A percentile compares a stretch with the other conserved stretches of the same genome.
Evolutionary conservation across 2,329 filamentous ascomycete species (phyloP).

Genomic region (Botrytis pseudocinerea): DNA sequence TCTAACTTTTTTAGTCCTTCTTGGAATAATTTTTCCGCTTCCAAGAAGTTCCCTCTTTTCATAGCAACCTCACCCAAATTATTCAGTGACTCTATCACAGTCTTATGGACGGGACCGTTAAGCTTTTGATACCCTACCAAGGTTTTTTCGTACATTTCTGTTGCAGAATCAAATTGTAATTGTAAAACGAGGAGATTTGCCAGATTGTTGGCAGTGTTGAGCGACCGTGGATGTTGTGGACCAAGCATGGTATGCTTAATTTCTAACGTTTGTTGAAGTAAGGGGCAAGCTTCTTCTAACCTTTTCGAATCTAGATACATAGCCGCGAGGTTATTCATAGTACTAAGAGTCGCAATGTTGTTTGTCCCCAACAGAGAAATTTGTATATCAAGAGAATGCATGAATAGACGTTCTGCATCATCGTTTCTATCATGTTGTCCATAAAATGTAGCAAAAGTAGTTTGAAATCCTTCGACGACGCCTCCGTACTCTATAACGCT

Average conservation of each 20-base stretch:
- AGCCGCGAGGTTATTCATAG: conserved; percentile 37
- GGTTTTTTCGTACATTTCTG: conserved; percentile 25
- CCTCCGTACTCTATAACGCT: conserved; percentile 23
- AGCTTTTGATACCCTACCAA: conserved; percentile 23
- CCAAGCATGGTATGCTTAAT: conserved; percentile 20
- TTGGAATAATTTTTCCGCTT: conserved; percentile 22
- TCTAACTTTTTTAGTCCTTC: conserved; percentile 5
- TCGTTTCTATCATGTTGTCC: conserved; percentile 14
- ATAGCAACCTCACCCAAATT: conserved; percentile 22
- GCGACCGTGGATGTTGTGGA: conserved; percentile 29
- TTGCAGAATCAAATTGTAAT: conserved; percentile 31
- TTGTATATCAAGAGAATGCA: conserved; percentile 22
- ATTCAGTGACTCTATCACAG: conserved; percentile 23
- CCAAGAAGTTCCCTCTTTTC: conserved; percentile 1
- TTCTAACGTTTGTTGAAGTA: conserved; percentile 19
- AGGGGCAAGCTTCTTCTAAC: conserved; percentile 35
- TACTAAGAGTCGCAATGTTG: conserved; percentile 24
- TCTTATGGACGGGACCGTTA: conserved; percentile 21
- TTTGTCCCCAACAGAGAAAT: conserved; percentile 21
- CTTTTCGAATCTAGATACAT: conserved; percentile 37
- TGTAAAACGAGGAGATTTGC: conserved; percentile 37
- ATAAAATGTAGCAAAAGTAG: conserved; percentile 25
- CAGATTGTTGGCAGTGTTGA: conserved; percentile 33
- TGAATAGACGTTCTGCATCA: conserved; percentile 31
- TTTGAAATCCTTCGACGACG: conserved; percentile 5